A percentile compares a stretch with the other conserved stretches of the same genome.
Conservation (phyloP, 2,329 filamentous ascomycete genomes). For the Diaporthe helianthi region DNA sequence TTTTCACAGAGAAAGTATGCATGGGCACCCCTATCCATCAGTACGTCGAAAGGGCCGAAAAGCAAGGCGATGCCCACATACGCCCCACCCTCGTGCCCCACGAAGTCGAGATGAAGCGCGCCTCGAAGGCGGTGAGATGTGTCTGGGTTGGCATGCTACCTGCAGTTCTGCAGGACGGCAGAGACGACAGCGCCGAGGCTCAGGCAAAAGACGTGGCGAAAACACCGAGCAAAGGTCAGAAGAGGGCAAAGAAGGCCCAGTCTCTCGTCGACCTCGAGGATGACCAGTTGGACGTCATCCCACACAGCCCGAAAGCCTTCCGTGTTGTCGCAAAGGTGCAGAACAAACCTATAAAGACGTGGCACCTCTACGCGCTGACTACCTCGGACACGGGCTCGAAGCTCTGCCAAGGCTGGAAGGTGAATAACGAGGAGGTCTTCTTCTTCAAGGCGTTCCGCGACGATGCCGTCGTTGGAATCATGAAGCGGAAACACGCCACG, state of each 20-base stretch:
- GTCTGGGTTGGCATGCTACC: slow-evolving; percentile 30
- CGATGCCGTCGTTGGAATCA: background rate
- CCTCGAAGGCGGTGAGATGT: background rate
- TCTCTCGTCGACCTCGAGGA: background rate
- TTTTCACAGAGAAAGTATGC: background rate
- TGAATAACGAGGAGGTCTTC: slow-evolving; percentile 11
- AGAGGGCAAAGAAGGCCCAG: background rate
- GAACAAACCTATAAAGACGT: background rate
- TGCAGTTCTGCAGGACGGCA: background rate
- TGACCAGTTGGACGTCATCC: slow-evolving; percentile 33
- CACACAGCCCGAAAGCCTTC: slow-evolving; percentile 32
- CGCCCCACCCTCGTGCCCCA: background rate
- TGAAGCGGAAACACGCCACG: slow-evolving; percentile 10
- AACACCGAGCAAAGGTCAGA: background rate
- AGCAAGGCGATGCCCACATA: background rate
- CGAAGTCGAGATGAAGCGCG: background rate
- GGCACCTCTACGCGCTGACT: slow-evolving; percentile 21
- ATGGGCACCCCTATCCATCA: background rate
- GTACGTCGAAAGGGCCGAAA: background rate
- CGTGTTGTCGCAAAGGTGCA: slow-evolving; percentile 26
- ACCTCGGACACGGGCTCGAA: background rate
- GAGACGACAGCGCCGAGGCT: background rate
- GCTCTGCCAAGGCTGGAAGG: slow-evolving; percentile 24
- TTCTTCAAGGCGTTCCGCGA: slow-evolving; percentile 24
- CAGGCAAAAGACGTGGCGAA: background rate